Conservation (phyloP, 2,329 filamentous ascomycete species). For the Didymellaceae sp. region DNA sequence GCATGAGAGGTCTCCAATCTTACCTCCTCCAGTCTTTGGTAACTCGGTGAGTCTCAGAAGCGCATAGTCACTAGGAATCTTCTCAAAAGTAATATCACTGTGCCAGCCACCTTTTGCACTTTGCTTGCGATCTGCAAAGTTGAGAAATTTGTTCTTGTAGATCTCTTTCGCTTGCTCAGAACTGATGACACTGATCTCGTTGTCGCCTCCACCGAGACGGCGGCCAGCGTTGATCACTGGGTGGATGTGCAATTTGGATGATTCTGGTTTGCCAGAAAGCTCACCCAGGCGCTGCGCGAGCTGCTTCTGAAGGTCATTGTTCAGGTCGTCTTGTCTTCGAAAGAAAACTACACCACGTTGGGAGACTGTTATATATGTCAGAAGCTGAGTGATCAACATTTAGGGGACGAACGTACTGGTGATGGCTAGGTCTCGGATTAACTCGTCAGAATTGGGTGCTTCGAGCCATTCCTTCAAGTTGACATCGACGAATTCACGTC, state of each 20-base stretch:
- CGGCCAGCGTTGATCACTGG: conserved; percentile 58
- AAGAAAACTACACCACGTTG: conserved; percentile 63
- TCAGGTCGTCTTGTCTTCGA: conserved; percentile 59
- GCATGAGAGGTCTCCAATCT: not conserved
- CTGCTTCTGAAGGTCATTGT: conserved; percentile 61
- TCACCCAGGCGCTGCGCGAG: conserved; percentile 63
- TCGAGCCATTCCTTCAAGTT: conserved; percentile 69
- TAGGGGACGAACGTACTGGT: conserved; percentile 39
- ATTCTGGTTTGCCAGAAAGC: conserved; percentile 63
- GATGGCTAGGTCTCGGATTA: conserved; percentile 68
- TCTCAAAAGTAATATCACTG: conserved; percentile 52
- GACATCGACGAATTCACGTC: conserved; percentile 63
- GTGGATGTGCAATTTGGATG: conserved; percentile 67
- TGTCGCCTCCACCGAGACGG: conserved; percentile 31
- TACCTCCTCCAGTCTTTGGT: conserved; percentile 38
- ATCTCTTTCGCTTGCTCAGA: conserved; percentile 45
- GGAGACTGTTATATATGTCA: too few relatives aligned
- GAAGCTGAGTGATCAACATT: too few relatives aligned
- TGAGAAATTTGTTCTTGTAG: conserved; percentile 34
- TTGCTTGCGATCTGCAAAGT: conserved; percentile 45
- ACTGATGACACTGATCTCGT: conserved; percentile 50
- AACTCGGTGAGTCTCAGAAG: conserved; percentile 45
- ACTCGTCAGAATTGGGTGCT: conserved; percentile 67
- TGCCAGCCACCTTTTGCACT: conserved; percentile 62
- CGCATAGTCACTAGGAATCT: conserved; percentile 49